Evolutionary conservation across 257 asterid species (phyloP), one percentile per base, ranked within the genome.

Genomic region (Verbascum thapsus): DNA sequence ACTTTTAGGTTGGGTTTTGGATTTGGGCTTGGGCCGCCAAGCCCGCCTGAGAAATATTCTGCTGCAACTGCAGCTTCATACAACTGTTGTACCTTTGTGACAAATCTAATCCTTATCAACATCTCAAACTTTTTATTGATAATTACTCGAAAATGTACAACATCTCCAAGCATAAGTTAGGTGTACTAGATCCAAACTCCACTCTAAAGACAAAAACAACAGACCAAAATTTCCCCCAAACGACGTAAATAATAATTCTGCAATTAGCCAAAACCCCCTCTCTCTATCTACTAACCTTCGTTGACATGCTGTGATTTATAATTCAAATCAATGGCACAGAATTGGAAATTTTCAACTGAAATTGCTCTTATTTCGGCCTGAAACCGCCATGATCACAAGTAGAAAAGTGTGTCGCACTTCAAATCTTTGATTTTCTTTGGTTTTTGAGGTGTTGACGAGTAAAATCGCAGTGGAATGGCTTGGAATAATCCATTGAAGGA

Each of bases 401-500:
- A 32, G 17, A 37, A 57, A 10, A 13, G n/a, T n/a, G n/a, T n/a
- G n/a, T n/a, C n/a, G n/a, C n/a, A n/a, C n/a, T n/a, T n/a, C n/a
- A n/a, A n/a, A n/a, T n/a, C n/a, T n/a, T n/a, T n/a, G n/a, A n/a
- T n/a, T n/a, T n/a, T 68, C 65, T 63, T 47, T 53, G 61, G 16
- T 42, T 12, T n/a, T 56, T 55, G 66, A 44, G 58, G 63, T 13
- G 57, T 30, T 38, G 19, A 53, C 49, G 38, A 56, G 40, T 56
- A 8, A 15, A 58, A 20, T 17, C 19, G 2, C 51, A 19, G 32
- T 32, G 38, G 48, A 44, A 74, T 81, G 88, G 85, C 70, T 64
- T 67, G 76, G 87, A 76, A 57, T 19, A 76, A 68, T 71, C 75
- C 81, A 51, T 58, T 82, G 72, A 85, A 83, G 74, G 96, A 90